A percentile compares a stretch with the other conserved stretches of the same genome.
Evolutionary conservation across 306 rosid species (phyloP).

Genomic region (Quercus gilva): DNA sequence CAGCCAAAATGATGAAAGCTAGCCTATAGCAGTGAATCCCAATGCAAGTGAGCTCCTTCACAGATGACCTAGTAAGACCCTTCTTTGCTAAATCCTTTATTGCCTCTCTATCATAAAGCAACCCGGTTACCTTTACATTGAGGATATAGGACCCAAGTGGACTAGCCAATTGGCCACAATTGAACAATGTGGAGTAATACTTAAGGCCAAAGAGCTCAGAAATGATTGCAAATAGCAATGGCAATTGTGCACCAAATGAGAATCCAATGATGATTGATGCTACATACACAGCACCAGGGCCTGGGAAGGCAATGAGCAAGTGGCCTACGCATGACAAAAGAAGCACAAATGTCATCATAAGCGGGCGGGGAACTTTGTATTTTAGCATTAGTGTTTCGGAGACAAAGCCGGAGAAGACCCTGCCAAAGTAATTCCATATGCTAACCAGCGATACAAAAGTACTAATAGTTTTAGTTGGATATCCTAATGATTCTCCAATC

Average conservation of each 20-base stretch:
- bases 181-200: constrained; percentile 49
- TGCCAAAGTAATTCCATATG: constrained; percentile 59
- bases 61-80: constrained; percentile 20
- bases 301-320: constrained; percentile 46
- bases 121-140: constrained; percentile 41
- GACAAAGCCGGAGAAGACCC: constrained; percentile 44
- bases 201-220: constrained; percentile 57
- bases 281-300: constrained; percentile 33
- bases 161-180: constrained; percentile 45
- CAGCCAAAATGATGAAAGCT: constrained; percentile 35
- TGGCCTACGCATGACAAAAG: constrained; percentile 36
- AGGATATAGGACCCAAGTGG: constrained; percentile 48
- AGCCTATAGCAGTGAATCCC: constrained; percentile 31
- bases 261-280: constrained; percentile 50
- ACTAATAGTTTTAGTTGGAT: constrained; percentile 20
- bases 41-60: constrained; percentile 38
- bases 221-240: constrained; percentile 45
- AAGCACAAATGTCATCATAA: constrained; percentile 43
- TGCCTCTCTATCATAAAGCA: constrained; percentile 40
- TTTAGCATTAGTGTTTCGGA: constrained; percentile 34
- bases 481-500: constrained; percentile 49
- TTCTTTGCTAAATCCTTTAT: constrained; percentile 22
- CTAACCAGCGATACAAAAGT: constrained; percentile 43
- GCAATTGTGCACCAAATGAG: constrained; percentile 48
- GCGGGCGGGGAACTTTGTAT: constrained; percentile 38